Base-by-base conservation (phyloP, 2,329 filamentous ascomycete genomes). In the Hypoxylon sp. region DNA sequence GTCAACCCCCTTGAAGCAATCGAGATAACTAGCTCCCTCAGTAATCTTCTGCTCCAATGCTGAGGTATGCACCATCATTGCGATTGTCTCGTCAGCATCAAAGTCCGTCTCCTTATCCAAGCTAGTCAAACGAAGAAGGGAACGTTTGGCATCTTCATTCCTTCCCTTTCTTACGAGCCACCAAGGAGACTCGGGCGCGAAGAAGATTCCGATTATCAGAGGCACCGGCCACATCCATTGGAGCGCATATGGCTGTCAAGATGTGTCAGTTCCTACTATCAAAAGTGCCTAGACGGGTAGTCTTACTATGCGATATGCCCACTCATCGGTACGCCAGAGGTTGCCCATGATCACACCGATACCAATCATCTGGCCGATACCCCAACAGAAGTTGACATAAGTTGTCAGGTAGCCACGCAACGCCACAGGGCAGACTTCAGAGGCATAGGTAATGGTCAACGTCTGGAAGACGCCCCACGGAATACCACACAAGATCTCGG, bases 41-140 rank as follows among this genome's bases (percentile, higher is more conserved):
- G 92, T 94, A 58, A 93, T 91, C 79, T 87, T 86, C 75, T 92
- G 86, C 78, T 97, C 94, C 10, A 97, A 82, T 0, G 91, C 91
- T 0, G 92, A 94, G 0, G 93, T 97, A 76, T 97, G 93, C 1
- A 93, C 89, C 92, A 97, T 97, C 93, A 97, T 97, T 74, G 92
- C 90, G 53, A 97, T 85, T 0, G 93, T 96, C 80, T 96, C 93
- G 68, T 97, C 91, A 10, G 91, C 87, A 74, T 97, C 88, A 73
- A 96, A 94, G 66, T 91, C 86, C 0, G 88, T 90, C 66, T 93
- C 90, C 59, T 83, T 82, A 69, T 89, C 82, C 13, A 84, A 73
- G 73, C 85, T 90, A 4, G 90, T 92, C 19, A 93, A 82, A 2
- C 90, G 88, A 52, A 90, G 81, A 19, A 93, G 84, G 1, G 90